Base-by-base conservation (phyloP, 179 eudicot genomes). In the Pouteria campechiana region DNA sequence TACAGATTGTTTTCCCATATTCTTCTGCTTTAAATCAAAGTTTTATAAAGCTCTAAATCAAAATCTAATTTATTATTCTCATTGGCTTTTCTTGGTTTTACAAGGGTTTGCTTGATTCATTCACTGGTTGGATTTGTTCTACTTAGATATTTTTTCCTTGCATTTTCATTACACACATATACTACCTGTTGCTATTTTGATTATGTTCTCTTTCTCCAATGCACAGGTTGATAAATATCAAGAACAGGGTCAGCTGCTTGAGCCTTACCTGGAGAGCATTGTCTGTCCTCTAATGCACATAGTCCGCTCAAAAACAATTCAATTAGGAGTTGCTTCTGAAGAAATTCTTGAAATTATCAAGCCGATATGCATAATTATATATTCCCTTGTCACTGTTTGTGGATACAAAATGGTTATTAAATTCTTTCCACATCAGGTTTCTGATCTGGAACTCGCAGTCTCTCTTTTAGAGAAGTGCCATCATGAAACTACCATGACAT, bases 391-490 rank as follows among this genome's bases (percentile, higher is more conserved):
- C n/a, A 86, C 93, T 37, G 95, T 90, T 55, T 90, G 95, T 57
- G 95, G 97, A 32, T 67, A 78, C 77, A 90, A 90, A 60, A 75
- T 87, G 50, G 95, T 90, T 49, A 79, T 74, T 43, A 86, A 79
- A 81, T 85, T 90, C 69, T 86, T 90, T 47, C 93, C 97, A 1
- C 97, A 90, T 63, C 95, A 90, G 65, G 97, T 90, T 63, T 85
- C 97, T 58, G 97, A 90, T 50, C 57, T 90, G 25, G 97, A 90
- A 62, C 83, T 79, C 45, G 97, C 97, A 14, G 95, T 90, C 16
- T 70, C 90, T 58, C 93, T 90, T 25, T 61, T 90, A 62, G 93
- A 85, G 66, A 90, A 68, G 63, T 85, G 95, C 54, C 90, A 81
- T 50, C 35, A 45, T 37, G 46, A 57, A 17, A 60, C 48, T 44